Base-by-base conservation (phyloP, 2,329 filamentous ascomycete species). In the Beauveria bassiana region DNA sequence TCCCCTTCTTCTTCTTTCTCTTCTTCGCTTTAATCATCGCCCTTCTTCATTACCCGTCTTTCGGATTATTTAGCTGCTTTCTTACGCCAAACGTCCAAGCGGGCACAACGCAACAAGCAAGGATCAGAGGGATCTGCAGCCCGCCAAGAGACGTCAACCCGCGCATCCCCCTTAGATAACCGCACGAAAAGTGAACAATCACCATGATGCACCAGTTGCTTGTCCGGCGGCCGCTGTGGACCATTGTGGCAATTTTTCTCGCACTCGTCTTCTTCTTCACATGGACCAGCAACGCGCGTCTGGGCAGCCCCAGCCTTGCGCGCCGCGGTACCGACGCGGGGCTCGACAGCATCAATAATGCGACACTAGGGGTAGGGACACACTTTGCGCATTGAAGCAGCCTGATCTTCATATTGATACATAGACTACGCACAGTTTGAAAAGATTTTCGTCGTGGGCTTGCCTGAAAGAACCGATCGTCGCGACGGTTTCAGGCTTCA, bases 381-480 rank as follows among this genome's bases (percentile, higher is more conserved):
- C 22, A 20, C 7, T 10, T 56, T 26, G 12, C 24, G 45, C 22
- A 26, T 16, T 3, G 20, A 24, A 5, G 12, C 14, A 16, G 34
- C 34, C 12, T 16, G 4, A 5, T 38, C 0, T 16, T 16, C 34
- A 5, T 38, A 6, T 16, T 38, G 34, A 38, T 5, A 43, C 16
- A n/a, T n/a, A 0, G 14, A 38, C 26, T n/a, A 20, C 16, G 40
- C 52, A 12, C 43, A 83, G 81, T 84, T 84, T 64, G 72, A 79
- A 40, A 74, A 79, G 58, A 78, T 84, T 18, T 76, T 83, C 64
- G 79, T 81, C 26, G 75, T 85, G 51, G 81, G 79, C 52, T 73
- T 84, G 6, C 78, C 79, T 1, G 73, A 74, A 22, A 71, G 81
- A 4, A 78, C 75, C 24, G 82, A 85, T 64, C 76, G 80, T 10